Evolutionary conservation across 306 rosid species (phyloP).

Genomic region (Glycine latifolia): DNA sequence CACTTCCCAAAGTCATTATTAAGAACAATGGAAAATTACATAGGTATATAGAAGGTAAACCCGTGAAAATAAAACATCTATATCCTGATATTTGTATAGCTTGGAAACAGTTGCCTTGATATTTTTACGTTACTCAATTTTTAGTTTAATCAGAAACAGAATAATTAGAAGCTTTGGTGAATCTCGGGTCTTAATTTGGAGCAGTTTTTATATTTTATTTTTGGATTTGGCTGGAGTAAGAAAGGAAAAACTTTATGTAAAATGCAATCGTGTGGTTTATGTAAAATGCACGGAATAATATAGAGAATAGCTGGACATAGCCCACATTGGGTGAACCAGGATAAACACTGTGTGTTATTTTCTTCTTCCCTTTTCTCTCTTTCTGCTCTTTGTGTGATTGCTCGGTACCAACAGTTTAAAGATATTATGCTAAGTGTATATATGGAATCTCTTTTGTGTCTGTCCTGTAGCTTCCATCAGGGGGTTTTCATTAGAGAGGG

Average conservation of each 20-base stretch:
- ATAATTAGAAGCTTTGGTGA: constrained; percentile 15
- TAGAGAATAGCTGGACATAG: no score
- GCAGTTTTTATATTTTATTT: constrained; percentile 8
- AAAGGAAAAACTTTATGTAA: constrained; percentile 2
- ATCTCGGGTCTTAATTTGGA: constrained; percentile 29
- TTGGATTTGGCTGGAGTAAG: constrained; percentile 27
- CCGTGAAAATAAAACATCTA: constrained; percentile 20
- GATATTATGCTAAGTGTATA: constrained; percentile 34
- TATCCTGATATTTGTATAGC: constrained; percentile 17
- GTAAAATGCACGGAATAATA: no score
- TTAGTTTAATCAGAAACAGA: constrained; percentile 5
- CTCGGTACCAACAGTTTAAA: no score
- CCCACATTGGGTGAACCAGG: no score
- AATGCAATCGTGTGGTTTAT: constrained; percentile 5
- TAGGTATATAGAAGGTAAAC: neutral
- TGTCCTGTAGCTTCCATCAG: neutral
- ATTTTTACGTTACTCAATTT: neutral
- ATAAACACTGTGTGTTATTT: no score
- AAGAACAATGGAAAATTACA: neutral
- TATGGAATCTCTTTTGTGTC: neutral
- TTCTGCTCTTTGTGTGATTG: no score
- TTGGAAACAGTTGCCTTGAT: constrained; percentile 3
- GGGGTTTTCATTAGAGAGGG: constrained; percentile 8
- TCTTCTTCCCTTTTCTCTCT: no score
- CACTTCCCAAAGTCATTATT: constrained; percentile 13